Evolutionary conservation across 176 grass and related monocot species (phyloP).

Genomic region (Microstegium vimineum): DNA sequence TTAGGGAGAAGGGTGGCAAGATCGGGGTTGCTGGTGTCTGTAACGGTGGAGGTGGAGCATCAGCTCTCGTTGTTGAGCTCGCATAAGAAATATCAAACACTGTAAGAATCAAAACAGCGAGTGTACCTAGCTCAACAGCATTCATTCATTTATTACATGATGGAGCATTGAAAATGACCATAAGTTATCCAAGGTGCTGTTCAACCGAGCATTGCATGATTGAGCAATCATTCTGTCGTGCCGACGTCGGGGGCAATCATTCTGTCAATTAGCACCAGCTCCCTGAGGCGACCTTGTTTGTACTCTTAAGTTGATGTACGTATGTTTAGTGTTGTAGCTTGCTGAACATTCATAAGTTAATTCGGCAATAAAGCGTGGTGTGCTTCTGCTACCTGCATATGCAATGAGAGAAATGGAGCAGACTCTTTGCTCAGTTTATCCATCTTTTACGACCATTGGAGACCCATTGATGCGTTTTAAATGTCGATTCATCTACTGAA

Average conservation of each 20-base stretch:
- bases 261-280: background rate
- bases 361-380: background rate
- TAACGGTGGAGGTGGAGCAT: slow-evolving; percentile 87
- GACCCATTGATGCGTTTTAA: background rate
- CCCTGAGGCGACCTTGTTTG: background rate
- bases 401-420: background rate
- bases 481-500: background rate
- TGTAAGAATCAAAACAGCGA: background rate
- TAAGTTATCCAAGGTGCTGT: background rate
- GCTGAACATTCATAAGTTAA: background rate
- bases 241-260: background rate
- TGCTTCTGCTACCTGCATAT: background rate
- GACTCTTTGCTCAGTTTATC: background rate
- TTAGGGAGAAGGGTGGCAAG: slow-evolving; percentile 63
- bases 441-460: background rate
- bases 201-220: background rate
- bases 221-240: background rate
- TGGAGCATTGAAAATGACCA: background rate
- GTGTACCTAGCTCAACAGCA: background rate
- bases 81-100: slow-evolving; percentile 24
- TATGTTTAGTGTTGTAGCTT: background rate
- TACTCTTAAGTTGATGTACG: background rate
- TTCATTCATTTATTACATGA: background rate
- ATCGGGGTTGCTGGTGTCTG: slow-evolving; percentile 83
- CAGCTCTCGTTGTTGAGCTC: slow-evolving; percentile 71